Base-by-base conservation (phyloP, 2,329 filamentous ascomycete genomes). In the Grosmannia clavigera region DNA sequence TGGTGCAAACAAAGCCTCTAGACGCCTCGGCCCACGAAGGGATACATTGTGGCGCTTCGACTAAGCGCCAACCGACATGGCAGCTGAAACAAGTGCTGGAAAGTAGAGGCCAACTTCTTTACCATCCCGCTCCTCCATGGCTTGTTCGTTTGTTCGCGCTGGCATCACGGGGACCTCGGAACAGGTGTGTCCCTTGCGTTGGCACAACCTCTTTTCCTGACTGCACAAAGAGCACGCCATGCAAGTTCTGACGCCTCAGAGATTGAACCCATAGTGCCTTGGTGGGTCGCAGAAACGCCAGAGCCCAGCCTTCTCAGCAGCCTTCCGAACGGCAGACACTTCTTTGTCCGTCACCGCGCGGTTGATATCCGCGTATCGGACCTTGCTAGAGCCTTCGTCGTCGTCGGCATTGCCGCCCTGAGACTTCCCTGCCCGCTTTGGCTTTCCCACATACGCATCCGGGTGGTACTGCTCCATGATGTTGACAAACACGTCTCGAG, bases 391-490 rank as follows among this genome's bases (percentile, higher is more conserved):
- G 61, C 81, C 73, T 3, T 76, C 73, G 5, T 70, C 68, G 2
- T 66, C 66, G 14, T 69, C 64, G 12, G 64, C 62, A 11, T 60
- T 68, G 66, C n/a, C 68, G 64, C 46, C 62, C 58, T 60, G 64
- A 0, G 55, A 31, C 64, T 64, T 68, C 54, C 33, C 68, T 61
- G 67, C 68, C 60, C 76, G 74, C 65, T 74, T 82, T 59, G 76
- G 74, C 74, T 90, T 92, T 3, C 90, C 90, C 0, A 95, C 90
- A 70, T 95, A 84, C 0, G 88, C 90, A 64, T 87, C 82, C 0
- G 89, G 89, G 63, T 84, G 84, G 68, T 94, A 94, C 72, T 95
- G 90, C 72, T 95, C 89, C 89, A 94, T 94, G 65, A 95, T 85
- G 69, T 95, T 86, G 62, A 94, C 81, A 71, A 92, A 92, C 52